Conservation (phyloP, 2,329 filamentous ascomycete genomes). For the Cryphonectria japonica region DNA sequence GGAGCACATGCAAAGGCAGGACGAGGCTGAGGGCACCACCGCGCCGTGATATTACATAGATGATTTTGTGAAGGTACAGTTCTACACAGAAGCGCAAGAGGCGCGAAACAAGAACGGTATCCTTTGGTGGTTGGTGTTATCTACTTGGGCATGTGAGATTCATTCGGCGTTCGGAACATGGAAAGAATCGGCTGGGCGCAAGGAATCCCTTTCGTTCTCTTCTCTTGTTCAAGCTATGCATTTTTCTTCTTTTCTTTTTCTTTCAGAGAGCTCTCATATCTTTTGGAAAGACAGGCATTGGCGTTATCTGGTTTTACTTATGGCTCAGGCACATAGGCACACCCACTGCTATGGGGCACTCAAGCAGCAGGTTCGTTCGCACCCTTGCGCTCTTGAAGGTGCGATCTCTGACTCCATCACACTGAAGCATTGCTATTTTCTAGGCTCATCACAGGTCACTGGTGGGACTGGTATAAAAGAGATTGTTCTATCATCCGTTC, state of each 20-base stretch:
- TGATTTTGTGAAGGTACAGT: slow-evolving; percentile 15
- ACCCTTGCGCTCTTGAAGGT: background rate
- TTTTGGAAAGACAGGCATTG: background rate
- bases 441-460: background rate
- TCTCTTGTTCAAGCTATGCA: too few relatives aligned
- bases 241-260: background rate
- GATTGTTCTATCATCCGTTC: background rate
- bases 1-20: slow-evolving; percentile 19
- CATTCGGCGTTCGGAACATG: background rate
- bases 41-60: background rate
- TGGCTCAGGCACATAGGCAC: background rate
- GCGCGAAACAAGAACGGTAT: background rate
- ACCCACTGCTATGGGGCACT: background rate
- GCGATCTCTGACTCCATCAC: background rate
- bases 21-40: slow-evolving; percentile 16
- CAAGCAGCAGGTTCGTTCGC: background rate
- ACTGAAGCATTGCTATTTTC: too few relatives aligned
- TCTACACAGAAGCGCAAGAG: slow-evolving; percentile 3
- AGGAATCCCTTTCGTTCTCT: background rate
- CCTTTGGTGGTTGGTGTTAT: background rate
- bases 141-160: background rate
- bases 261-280: background rate
- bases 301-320: background rate
- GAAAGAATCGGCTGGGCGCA: background rate
- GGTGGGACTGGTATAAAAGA: background rate